These are phyloP conservation scores for Cyphellophora attinorum DNA, from an alignment of 2,329 filamentous ascomycete genomes.

Conservation along the genomic window DNA sequence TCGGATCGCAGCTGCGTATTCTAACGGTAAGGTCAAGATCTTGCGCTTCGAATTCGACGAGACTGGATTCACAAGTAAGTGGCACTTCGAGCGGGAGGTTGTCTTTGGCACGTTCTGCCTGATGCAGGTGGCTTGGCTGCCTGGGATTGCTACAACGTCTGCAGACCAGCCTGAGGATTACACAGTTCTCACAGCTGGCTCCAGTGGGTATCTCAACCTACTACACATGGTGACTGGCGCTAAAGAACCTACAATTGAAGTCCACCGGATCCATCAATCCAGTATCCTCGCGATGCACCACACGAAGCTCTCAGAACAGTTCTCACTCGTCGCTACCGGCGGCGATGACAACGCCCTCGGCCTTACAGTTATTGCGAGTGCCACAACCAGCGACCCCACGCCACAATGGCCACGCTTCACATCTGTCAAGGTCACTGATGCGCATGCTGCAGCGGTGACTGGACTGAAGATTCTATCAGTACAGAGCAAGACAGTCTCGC, in stretches of 20 bases:
- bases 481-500: too few relatives aligned
- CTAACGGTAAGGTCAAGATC: conserved; percentile 67
- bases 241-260: conserved; percentile 4
- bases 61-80: conserved; percentile 5
- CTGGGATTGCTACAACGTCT: not conserved
- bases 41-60: conserved; percentile 27
- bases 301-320: conserved; percentile 21
- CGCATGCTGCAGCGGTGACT: conserved; percentile 36
- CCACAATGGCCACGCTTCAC: conserved; percentile 18
- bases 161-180: not conserved
- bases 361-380: conserved; percentile 38
- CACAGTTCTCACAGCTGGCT: conserved; percentile 42
- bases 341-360: conserved; percentile 82
- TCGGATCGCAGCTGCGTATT: conserved; percentile 64
- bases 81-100: conserved; percentile 7
- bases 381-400: not conserved
- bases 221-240: conserved; percentile 28
- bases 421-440: conserved; percentile 29
- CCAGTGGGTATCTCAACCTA: conserved; percentile 65
- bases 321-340: conserved; percentile 56
- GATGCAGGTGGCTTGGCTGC: conserved; percentile 10
- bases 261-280: conserved; percentile 59
- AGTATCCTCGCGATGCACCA: conserved; percentile 55
- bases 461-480: conserved; percentile 27
- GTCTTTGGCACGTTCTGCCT: conserved; percentile 13